Base-by-base conservation (phyloP, 176 grass and related monocot genomes). In the Eleusine coracana region DNA sequence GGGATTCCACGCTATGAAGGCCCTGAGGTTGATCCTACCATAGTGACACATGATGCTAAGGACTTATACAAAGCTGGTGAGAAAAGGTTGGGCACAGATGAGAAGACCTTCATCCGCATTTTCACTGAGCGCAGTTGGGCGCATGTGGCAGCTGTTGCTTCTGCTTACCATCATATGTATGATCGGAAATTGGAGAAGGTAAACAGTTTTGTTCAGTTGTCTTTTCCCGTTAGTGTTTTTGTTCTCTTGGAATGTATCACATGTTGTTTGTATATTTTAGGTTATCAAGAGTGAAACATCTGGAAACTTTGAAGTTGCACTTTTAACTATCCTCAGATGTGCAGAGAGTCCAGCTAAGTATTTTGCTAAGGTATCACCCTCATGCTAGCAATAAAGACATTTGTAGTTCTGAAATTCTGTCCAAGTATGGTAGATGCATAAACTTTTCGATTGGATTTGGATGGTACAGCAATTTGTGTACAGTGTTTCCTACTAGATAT, bases 11-110 rank as follows among this genome's bases (percentile, higher is more conserved):
- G 97, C 17, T 96, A 96, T 44, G 97, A 96, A 84, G 97, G 97
- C 10, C 91, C 91, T 76, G 87, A 96, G 85, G 89, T 90, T 77
- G 97, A 99, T 96, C 93, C 83, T 82, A 75, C 83, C 17, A 90
- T 89, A 80, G 93, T 89, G 55, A 83, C 91, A 80, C 87, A 88
- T 73, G 93, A 94, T 94, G 93, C 97, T 45, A 99, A 96, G 31
- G 97, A 93, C 77, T 84, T 99, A 31, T 96, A 92, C 74, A 99
- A 92, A 99, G 97, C 97, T 83, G 97, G 93, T 54, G 97, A 99
- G 86, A 99, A 96, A 85, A 87, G 76, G 63, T 29, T 99, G 37
- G 97, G 97, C 48, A 99, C 97, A 11, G 97, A 96, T 80, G 93
- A 99, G 78, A 93, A 92, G 80, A 82, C 75, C 54, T 99, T 99